phyloP scores from a whole-genome alignment of 805 yeast genomes.

The Ogataea chonburiensis region DNA sequence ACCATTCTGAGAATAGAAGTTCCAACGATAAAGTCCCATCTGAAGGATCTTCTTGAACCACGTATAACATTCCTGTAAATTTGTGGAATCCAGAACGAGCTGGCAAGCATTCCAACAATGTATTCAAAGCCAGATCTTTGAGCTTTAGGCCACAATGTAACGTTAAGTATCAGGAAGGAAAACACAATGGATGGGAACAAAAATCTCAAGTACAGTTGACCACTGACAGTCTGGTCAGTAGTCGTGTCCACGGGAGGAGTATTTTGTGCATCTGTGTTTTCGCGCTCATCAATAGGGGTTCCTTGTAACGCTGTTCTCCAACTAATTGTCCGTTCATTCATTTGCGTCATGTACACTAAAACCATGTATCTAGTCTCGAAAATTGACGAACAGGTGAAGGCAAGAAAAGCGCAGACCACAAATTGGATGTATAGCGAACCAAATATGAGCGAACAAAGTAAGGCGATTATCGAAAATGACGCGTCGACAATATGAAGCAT shows the following conservation, averaged over 20 bases:
- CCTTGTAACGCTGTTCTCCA: slow-evolving; percentile 69
- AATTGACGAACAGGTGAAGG: slow-evolving; percentile 66
- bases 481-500: slow-evolving; percentile 70
- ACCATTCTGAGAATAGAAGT: slow-evolving; percentile 58
- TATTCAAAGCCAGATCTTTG: slow-evolving; percentile 60
- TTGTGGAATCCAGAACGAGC: slow-evolving; percentile 88
- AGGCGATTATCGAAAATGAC: slow-evolving; percentile 57
- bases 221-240: slow-evolving; percentile 56
- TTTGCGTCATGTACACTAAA: slow-evolving; percentile 64
- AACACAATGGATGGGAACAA: slow-evolving; percentile 53
- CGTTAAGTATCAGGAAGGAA: slow-evolving; percentile 55
- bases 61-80: slow-evolving; percentile 71
- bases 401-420: slow-evolving; percentile 65
- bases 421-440: slow-evolving; percentile 63
- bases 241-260: slow-evolving; percentile 26
- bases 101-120: slow-evolving; percentile 46
- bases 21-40: slow-evolving; percentile 75
- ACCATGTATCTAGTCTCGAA: slow-evolving; percentile 76
- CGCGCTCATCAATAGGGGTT: slow-evolving; percentile 41
- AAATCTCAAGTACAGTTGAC: slow-evolving; percentile 57
- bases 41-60: slow-evolving; percentile 64
- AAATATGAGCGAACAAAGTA: slow-evolving; percentile 55
- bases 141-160: slow-evolving; percentile 60
- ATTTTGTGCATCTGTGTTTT: slow-evolving; percentile 5
- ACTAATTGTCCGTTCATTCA: slow-evolving; percentile 66